Base-by-base conservation (phyloP, 2,329 filamentous ascomycete genomes). In the Trichoderma sp. region DNA sequence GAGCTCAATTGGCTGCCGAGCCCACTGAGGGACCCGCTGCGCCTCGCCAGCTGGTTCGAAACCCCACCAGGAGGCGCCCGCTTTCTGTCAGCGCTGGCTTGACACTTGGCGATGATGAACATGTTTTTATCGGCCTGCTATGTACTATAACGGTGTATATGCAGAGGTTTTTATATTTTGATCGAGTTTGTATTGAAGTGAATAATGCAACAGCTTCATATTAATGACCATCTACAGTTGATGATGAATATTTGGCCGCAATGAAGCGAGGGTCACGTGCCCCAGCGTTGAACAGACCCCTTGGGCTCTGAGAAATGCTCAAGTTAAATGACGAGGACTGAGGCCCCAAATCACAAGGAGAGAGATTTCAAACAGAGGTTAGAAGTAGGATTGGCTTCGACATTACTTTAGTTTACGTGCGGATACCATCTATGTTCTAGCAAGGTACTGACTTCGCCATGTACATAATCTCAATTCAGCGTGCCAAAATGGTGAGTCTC, bases 1-100 rank as follows among this genome's bases (percentile, higher is more conserved):
- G 56, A 60, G 55, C 68, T 63, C 52, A 49, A 49, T 49, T 40
- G 37, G 56, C 31, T 53, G 43, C 68, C 61, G 47, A 31, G 29
- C 43, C 47, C 47, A 52, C 68, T 66, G 57, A 35, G 67, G 60
- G 56, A 27, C 57, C 56, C 68, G 63, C 68, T 70, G 68, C 68
- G 68, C 68, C 68, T 68, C 68, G 49, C 63, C 68, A 67, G 47
- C 62, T 57, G 52, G 24, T 63, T 67, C 37, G 27, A 19, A 27
- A 55, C 43, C 55, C 52, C 64, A 33, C 64, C 55, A 31, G 37
- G 37, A 43, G 37, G 37, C 40, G 29, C 40, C 53, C 55, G 53
- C 29, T 59, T 52, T 49, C 43, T 67, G 65, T 68, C 65, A 68
- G 65, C 65, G 65, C 43, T 29, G 29, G 40, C 57, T 65, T 57